These are phyloP conservation scores for Aspergillus persii DNA, from an alignment of 2,329 filamentous ascomycete genomes.

Conservation along the genomic window DNA sequence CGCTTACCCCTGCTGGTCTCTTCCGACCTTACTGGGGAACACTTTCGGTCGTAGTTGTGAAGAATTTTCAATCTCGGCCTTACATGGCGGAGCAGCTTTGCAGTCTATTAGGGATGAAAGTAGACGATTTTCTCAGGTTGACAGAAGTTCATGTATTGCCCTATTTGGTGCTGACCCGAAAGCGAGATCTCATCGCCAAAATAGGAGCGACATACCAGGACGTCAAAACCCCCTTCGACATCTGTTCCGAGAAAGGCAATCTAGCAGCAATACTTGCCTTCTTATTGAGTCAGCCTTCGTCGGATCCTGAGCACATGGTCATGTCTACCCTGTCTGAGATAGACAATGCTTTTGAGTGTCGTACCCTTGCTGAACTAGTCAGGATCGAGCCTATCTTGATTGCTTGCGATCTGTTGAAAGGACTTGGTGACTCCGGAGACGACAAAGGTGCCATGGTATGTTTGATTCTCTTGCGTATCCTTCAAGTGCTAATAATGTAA, in stretches of 20 bases:
- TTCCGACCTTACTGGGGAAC: conserved; percentile 87
- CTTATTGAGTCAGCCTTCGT: conserved; percentile 59
- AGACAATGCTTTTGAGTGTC: conserved; percentile 66
- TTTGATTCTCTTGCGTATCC: not conserved
- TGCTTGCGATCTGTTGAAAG: conserved; percentile 78
- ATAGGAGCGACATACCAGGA: conserved; percentile 69
- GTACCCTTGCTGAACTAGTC: conserved; percentile 66
- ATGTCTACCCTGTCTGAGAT: conserved; percentile 68
- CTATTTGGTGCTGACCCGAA: conserved; percentile 76
- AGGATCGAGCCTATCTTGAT: conserved; percentile 72
- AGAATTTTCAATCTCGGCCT: conserved; percentile 76
- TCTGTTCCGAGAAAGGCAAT: conserved; percentile 59
- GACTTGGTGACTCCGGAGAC: conserved; percentile 66
- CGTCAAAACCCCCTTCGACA: conserved; percentile 56
- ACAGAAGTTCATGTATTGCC: conserved; percentile 83
- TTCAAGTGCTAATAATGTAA: conserved; percentile 8
- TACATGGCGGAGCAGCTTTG: conserved; percentile 78
- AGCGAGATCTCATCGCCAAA: conserved; percentile 72
- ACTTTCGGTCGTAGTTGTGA: conserved; percentile 76
- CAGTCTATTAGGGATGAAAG: conserved; percentile 73
- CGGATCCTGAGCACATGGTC: conserved; percentile 65
- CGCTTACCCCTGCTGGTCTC: conserved; percentile 63
- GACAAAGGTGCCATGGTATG: conserved; percentile 57
- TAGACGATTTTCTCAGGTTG: conserved; percentile 69
- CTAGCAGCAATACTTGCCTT: conserved; percentile 59